These are phyloP conservation scores for Poronia punctata DNA, from an alignment of 495 filamentous ascomycete genomes.

Conservation along the genomic window DNA sequence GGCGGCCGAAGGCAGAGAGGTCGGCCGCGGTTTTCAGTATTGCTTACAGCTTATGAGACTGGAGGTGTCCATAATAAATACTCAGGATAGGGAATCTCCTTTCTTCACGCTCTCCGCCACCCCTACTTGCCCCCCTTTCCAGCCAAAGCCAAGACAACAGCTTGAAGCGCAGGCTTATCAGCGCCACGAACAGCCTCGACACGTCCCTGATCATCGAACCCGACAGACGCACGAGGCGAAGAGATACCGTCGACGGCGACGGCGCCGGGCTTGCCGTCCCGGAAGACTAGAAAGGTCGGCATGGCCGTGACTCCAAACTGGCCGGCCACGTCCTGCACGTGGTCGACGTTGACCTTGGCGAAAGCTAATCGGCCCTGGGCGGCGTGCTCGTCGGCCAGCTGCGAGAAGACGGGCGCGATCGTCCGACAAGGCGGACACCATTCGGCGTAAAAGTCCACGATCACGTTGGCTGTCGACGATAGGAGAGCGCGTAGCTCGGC, in stretches of 20 bases:
- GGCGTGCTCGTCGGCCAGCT: conserved; percentile 38
- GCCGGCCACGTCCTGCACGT: conserved; percentile 37
- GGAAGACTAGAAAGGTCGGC: conserved; percentile 82
- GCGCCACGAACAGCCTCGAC: conserved; percentile 1
- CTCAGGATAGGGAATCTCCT: too few relatives aligned
- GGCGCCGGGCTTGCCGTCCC: conserved; percentile 42
- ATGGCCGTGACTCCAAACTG: conserved; percentile 48
- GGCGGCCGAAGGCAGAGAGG: too few relatives aligned
- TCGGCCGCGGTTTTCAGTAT: too few relatives aligned
- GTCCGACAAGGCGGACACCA: conserved; percentile 65
- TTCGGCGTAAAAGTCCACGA: conserved; percentile 47
- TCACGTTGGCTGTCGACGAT: conserved; percentile 29
- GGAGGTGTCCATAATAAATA: too few relatives aligned
- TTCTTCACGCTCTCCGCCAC: too few relatives aligned
- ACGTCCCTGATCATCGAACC: background rate
- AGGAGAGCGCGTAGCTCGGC: conserved; percentile 26
- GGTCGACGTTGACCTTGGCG: conserved; percentile 53
- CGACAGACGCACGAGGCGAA: background rate
- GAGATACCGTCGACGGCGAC: background rate
- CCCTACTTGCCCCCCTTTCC: too few relatives aligned
- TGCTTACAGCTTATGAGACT: too few relatives aligned
- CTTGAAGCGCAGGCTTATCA: background rate
- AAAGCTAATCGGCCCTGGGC: conserved; percentile 42
- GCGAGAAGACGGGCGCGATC: conserved; percentile 52
- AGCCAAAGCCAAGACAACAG: conserved; percentile 3